These are phyloP conservation scores for Metschnikowia reukaufii DNA, from an alignment of 805 yeast genomes.

Conservation along the genomic window DNA sequence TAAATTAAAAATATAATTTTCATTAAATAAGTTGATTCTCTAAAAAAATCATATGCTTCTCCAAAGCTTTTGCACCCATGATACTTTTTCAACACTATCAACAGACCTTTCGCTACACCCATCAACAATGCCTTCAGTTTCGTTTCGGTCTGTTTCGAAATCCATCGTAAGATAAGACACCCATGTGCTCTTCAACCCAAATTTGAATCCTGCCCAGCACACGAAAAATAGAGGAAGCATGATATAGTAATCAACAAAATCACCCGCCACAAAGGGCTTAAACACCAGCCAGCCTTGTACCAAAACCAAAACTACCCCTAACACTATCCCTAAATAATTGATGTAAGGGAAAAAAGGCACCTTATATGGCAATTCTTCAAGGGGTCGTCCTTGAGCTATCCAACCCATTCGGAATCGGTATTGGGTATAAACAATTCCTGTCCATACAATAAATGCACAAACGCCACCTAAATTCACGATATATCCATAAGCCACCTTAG, in stretches of 20 bases:
- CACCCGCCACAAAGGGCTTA: constrained; percentile 22
- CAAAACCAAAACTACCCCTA: constrained; percentile 20
- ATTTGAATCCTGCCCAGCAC: constrained; percentile 8
- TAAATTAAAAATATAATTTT: too few relatives aligned
- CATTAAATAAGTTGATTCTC: not conserved
- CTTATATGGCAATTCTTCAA: constrained; percentile 18
- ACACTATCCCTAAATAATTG: constrained; percentile 15
- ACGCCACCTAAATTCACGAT: constrained; percentile 23
- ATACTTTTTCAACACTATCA: not conserved
- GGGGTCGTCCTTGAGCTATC: constrained; percentile 18
- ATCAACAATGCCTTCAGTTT: constrained; percentile 5
- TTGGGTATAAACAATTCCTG: constrained; percentile 22
- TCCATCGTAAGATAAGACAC: constrained; percentile 8
- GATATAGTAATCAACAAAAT: constrained; percentile 24
- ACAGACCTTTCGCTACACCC: not conserved
- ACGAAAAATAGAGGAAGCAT: constrained; percentile 16
- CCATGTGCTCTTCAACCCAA: constrained; percentile 5
- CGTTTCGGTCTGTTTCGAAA: constrained; percentile 8
- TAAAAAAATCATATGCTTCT: not conserved
- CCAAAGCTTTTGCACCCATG: constrained; percentile 1
- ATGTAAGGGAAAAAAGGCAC: constrained; percentile 22
- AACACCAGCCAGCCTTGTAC: constrained; percentile 27
- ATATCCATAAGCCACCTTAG: constrained; percentile 21
- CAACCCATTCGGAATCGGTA: constrained; percentile 24
- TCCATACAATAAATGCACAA: constrained; percentile 25